Evolutionary conservation across 768 basidiomycete genomes (phyloP).

Genomic region (Suillus spraguei): DNA sequence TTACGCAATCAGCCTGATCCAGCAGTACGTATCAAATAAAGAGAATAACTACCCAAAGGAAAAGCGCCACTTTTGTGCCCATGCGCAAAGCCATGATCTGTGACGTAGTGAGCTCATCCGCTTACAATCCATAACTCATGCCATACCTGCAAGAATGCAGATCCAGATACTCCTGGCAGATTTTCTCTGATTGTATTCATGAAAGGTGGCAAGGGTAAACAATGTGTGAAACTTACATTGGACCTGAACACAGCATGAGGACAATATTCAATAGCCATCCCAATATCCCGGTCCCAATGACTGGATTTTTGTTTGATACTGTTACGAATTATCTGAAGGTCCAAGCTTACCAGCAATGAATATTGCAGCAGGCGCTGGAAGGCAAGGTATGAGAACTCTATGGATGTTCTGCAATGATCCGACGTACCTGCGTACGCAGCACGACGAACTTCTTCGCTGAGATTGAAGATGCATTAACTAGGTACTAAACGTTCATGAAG

Average conservation of each 20-base stretch:
- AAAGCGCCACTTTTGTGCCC: conserved; percentile 74
- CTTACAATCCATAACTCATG: neutral
- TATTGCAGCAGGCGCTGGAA: conserved; percentile 55
- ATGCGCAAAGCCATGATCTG: conserved; percentile 77
- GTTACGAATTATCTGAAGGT: neutral
- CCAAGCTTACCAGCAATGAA: conserved; percentile 50
- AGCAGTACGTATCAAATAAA: neutral
- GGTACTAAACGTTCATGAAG: conserved; percentile 2
- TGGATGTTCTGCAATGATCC: conserved; percentile 28
- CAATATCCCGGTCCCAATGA: conserved; percentile 73
- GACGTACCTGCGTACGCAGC: conserved; percentile 72
- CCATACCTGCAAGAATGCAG: conserved; percentile 68
- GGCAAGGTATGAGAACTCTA: neutral
- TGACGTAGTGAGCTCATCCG: conserved; percentile 7
- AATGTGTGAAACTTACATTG: conserved; percentile 48
- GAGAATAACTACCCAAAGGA: conserved; percentile 64
- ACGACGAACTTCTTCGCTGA: conserved; percentile 76
- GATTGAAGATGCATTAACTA: neutral
- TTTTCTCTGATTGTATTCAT: conserved; percentile 43
- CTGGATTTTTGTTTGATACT: conserved; percentile 32
- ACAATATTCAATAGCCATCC: conserved; percentile 91
- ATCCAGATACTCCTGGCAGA: conserved; percentile 70
- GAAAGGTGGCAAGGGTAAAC: neutral
- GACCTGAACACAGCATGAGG: conserved; percentile 81
- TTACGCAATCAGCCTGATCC: neutral